A percentile compares a stretch with the other conserved stretches of the same genome.
Evolutionary conservation across 2,329 filamentous ascomycete species (phyloP).

Genomic region (Fusarium piperis): DNA sequence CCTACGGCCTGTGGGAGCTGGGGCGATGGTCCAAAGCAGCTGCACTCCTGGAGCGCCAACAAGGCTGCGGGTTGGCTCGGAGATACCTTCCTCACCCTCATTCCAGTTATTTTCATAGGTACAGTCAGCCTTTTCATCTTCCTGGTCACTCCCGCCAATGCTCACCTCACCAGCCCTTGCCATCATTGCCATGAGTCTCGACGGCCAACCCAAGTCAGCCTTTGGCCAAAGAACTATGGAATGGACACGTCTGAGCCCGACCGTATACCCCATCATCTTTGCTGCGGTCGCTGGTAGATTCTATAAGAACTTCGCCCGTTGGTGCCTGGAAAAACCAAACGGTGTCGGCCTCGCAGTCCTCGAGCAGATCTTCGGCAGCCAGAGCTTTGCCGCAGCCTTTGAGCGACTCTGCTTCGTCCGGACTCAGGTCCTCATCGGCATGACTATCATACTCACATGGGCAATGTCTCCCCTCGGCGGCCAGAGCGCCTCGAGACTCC

Average conservation of each 20-base stretch:
- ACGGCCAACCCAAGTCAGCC: background rate
- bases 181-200: background rate
- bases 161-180: background rate
- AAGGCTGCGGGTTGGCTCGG: background rate
- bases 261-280: slow-evolving; percentile 12
- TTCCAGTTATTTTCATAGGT: background rate
- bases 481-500: slow-evolving; percentile 1
- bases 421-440: background rate
- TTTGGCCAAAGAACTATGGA: background rate
- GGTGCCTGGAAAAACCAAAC: background rate
- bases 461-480: slow-evolving; percentile 10
- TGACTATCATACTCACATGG: background rate
- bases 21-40: background rate
- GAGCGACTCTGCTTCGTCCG: slow-evolving; percentile 1
- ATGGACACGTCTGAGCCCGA: slow-evolving; percentile 4
- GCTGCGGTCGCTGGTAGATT: slow-evolving; percentile 7
- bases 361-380: slow-evolving; percentile 16
- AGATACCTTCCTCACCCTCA: background rate
- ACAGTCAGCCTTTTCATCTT: background rate
- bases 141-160: background rate
- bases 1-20: background rate
- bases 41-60: background rate
- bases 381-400: slow-evolving; percentile 12
- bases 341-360: slow-evolving; percentile 4
- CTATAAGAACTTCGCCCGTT: slow-evolving; percentile 11